These are phyloP conservation scores for Fusarium bactridioides DNA, from an alignment of 2,329 filamentous ascomycete species.

Conservation along the genomic window DNA sequence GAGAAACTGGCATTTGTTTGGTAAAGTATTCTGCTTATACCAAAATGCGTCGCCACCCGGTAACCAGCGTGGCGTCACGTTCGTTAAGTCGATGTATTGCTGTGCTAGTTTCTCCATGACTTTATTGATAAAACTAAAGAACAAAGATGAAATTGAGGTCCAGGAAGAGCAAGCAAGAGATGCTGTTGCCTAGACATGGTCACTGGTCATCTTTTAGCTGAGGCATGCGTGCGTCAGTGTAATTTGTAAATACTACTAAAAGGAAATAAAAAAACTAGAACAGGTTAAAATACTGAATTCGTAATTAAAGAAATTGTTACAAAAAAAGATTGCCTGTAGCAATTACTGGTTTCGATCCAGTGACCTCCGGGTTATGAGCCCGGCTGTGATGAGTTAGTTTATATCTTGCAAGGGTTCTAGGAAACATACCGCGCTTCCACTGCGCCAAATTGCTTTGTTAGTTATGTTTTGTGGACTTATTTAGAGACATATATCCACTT, in stretches of 20 bases:
- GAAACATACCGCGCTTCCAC: neutral
- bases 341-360: neutral
- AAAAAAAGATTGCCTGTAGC: too few species aligned
- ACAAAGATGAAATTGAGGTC: fast-evolving
- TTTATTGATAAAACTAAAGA: fast-evolving
- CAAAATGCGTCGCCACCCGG: constrained; percentile 34
- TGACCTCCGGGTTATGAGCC: neutral
- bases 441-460: neutral
- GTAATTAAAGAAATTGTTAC: too few species aligned
- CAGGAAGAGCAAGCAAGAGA: neutral
- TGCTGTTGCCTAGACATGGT: constrained; percentile 6
- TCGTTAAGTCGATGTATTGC: constrained; percentile 9
- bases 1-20: constrained; percentile 34
- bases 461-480: too few species aligned
- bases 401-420: too few species aligned
- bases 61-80: constrained; percentile 37
- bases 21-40: constrained; percentile 30
- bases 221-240: neutral
- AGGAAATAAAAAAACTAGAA: too few species aligned
- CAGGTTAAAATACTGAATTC: too few species aligned
- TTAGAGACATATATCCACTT: too few species aligned
- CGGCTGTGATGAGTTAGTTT: neutral
- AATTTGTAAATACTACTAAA: too few species aligned
- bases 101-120: constrained; percentile 1
- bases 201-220: constrained; percentile 11